These are phyloP conservation scores for Mixia osmundae DNA, from an alignment of 1,284 basidiomycete species.

Conservation along the genomic window DNA sequence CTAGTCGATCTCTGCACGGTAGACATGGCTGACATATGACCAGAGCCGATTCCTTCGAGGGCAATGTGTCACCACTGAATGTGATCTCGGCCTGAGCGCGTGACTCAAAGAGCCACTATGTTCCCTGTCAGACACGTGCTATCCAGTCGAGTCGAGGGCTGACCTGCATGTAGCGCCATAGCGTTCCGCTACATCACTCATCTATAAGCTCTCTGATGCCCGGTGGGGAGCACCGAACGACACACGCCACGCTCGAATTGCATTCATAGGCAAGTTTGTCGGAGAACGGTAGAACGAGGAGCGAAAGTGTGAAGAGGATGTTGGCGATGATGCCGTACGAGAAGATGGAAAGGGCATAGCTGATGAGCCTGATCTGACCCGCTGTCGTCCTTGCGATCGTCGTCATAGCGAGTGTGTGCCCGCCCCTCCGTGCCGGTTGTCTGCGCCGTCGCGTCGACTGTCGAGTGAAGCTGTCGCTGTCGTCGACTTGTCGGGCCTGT, in stretches of 20 bases:
- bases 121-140: too few relatives aligned
- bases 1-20: neutral
- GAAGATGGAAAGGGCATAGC: neutral
- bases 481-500: too few relatives aligned
- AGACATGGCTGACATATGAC: neutral
- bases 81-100: neutral
- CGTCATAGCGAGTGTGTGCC: too few relatives aligned
- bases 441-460: too few relatives aligned
- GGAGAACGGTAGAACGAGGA: neutral
- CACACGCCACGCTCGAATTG: neutral
- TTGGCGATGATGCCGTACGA: conserved; percentile 1
- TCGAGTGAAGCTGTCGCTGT: too few relatives aligned
- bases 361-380: neutral
- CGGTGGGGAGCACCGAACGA: neutral
- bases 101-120: neutral
- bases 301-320: neutral
- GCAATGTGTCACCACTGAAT: neutral
- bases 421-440: too few relatives aligned
- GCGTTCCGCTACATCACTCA: neutral
- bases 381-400: too few relatives aligned
- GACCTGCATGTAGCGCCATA: conserved; percentile 1
- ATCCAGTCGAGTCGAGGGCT: too few relatives aligned
- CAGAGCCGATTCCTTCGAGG: neutral
- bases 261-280: neutral
- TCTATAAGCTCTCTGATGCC: neutral